Percentiles rank a stretch among this genome's conserved stretches.
Conservation (phyloP, 2,329 filamentous ascomycete species). For the Cytospora schulzeri region DNA sequence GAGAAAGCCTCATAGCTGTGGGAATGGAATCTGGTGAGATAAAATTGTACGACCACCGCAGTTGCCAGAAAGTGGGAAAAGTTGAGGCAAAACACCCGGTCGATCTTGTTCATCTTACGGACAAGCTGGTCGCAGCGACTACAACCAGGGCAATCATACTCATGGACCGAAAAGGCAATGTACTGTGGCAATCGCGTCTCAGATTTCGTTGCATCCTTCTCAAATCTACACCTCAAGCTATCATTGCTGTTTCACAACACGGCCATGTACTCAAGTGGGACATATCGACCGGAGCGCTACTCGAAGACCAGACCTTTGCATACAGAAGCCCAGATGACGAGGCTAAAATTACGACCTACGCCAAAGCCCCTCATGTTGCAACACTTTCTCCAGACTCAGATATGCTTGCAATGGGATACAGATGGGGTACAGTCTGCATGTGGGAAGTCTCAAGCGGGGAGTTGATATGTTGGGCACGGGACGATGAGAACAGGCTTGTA, state of each 20-base stretch:
- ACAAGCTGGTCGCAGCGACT: slow-evolving; percentile 12
- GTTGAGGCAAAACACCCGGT: slow-evolving; percentile 17
- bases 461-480: slow-evolving; percentile 30
- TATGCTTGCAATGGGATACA: slow-evolving; percentile 31
- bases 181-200: slow-evolving; percentile 25
- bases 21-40: slow-evolving; percentile 29
- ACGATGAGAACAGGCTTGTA: slow-evolving; percentile 24
- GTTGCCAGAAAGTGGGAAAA: slow-evolving; percentile 23
- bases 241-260: slow-evolving; percentile 26
- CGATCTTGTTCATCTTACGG: slow-evolving; percentile 26
- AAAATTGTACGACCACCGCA: slow-evolving; percentile 26
- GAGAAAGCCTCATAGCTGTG: slow-evolving; percentile 27
- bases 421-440: slow-evolving; percentile 30
- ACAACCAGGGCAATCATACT: slow-evolving; percentile 25
- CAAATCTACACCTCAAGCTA: not conserved
- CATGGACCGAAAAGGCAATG: slow-evolving; percentile 25
- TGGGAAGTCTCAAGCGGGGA: slow-evolving; percentile 29
- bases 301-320: slow-evolving; percentile 26
- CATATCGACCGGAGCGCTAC: slow-evolving; percentile 24
- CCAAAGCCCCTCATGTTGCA: slow-evolving; percentile 27
- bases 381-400: slow-evolving; percentile 29
- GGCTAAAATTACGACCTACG: not conserved
- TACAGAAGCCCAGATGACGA: slow-evolving; percentile 23
- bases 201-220: slow-evolving; percentile 28
- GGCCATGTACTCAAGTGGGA: slow-evolving; percentile 29